Evolutionary conservation across 768 basidiomycete genomes (phyloP).

Genomic region (Suillus clintonianus): DNA sequence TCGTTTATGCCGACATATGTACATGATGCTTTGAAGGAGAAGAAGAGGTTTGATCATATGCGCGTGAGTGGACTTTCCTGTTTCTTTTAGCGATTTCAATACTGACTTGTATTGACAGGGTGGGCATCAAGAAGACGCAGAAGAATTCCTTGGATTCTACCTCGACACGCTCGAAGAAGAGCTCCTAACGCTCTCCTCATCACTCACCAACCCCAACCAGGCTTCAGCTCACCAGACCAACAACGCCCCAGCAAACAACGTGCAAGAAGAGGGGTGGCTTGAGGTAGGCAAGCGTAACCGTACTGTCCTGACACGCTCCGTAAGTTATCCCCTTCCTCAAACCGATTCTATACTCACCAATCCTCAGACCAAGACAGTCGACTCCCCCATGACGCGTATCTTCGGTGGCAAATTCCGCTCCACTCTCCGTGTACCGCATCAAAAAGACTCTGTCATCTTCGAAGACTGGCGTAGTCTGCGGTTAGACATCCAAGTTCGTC

Average conservation of each 20-base stretch:
- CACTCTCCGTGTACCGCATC: constrained; percentile 75
- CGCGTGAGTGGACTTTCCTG: constrained; percentile 50
- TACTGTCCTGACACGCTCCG: constrained; percentile 76
- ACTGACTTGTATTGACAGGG: constrained; percentile 45
- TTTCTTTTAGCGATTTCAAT: background rate
- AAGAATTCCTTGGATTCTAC: constrained; percentile 98
- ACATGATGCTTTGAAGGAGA: constrained; percentile 92
- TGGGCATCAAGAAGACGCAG: constrained; percentile 96
- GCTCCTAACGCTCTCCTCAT: constrained; percentile 64
- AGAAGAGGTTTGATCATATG: constrained; percentile 93
- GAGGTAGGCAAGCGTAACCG: constrained; percentile 93
- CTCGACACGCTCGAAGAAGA: constrained; percentile 95
- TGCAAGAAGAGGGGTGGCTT: constrained; percentile 72
- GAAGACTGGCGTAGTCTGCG: constrained; percentile 91
- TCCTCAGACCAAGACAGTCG: constrained; percentile 68
- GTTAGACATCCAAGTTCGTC: constrained; percentile 81
- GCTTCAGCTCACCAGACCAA: constrained; percentile 22
- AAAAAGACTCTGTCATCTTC: constrained; percentile 83
- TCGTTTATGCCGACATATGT: constrained; percentile 85
- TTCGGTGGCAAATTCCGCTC: constrained; percentile 94
- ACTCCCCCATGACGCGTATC: constrained; percentile 87
- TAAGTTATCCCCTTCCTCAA: constrained; percentile 37
- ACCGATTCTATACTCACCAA: constrained; percentile 1
- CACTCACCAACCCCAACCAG: constrained; percentile 43
- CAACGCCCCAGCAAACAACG: background rate